Evolutionary conservation across 192 early-diverging fungal genomes (phyloP).

Genomic region (Gonapodya prolifera): DNA sequence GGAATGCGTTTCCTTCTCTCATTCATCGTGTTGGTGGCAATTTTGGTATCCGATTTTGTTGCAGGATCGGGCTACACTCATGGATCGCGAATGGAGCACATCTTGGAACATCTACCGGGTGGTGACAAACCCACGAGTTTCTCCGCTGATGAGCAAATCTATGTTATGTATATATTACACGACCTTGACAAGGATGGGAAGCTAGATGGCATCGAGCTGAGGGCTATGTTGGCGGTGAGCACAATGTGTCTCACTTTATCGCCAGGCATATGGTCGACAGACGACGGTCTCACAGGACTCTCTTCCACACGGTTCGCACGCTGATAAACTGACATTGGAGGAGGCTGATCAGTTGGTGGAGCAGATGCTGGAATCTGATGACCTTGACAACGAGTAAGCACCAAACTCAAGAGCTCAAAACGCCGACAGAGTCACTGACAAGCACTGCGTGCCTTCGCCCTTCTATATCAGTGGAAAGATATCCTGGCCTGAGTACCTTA

Average conservation of each 20-base stretch:
- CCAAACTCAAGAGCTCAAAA: too few species aligned
- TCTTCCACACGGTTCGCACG: neutral
- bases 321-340: neutral
- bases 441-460: too few species aligned
- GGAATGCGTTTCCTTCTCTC: too few species aligned
- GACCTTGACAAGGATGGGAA: neutral
- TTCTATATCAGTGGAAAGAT: neutral
- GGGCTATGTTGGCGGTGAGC: neutral
- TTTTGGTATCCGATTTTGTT: too few species aligned
- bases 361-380: neutral
- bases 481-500: neutral
- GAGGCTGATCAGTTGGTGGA: neutral
- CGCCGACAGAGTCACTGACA: too few species aligned
- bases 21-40: too few species aligned
- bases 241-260: too few species aligned
- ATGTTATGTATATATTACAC: neutral
- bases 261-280: too few species aligned
- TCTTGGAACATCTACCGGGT: neutral
- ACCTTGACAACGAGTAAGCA: neutral
- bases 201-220: neutral
- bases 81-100: too few species aligned
- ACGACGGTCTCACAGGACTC: neutral
- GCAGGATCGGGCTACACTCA: too few species aligned
- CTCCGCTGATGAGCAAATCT: neutral
- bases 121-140: neutral